Evolutionary conservation across 164 flowering plant species (phyloP), one percentile per base, ranked within the genome.

Genomic region (Saururus chinensis): DNA sequence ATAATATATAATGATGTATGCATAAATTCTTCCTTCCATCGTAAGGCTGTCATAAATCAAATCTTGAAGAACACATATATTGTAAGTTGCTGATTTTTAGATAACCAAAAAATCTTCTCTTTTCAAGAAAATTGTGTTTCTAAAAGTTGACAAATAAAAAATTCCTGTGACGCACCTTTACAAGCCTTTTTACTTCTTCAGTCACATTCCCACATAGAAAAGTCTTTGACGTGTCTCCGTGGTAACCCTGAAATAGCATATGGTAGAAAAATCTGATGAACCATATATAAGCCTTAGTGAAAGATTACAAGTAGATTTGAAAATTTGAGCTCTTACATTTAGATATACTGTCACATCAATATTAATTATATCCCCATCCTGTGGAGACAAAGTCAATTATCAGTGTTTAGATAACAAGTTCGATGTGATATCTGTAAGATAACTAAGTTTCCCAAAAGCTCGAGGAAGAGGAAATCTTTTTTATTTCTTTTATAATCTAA

Each of bases 221-320:
- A 16, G 92, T 95, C 76, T 78, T 87, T 37, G 98, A 95, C 48
- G 99, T 95, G 76, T 95, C 99, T 61, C 99, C 99, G 81, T 95
- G 99, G 69, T 95, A 89, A 69, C 99, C 98, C 99, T 91, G 49
- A 17, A 8, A 17, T 45, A 45, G 49, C 14, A 45, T 45, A 9
- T 45, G 49, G 17, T 12, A 45, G 49, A 45, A 45, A 42, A 8
- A 0, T 3, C 11, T 7, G 49, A 9, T 45, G 14, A 45, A 45
- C 11, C 14, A 45, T 45, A 45, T 45, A 17, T 45, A 12, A 45
- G 49, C 14, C n/a, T 45, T 12, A 0, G 4, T 45, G 49, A 45
- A 8, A 12, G 2, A 12, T 45, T 45, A 45, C 49, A 30, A 30
- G 37, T 45, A 17, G 14, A 17, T 8, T 12, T 45, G 14, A 8